A percentile compares a stretch with the other conserved stretches of the same genome.
Conservation (phyloP, 768 basidiomycete species). For the Trametes coccinea region DNA sequence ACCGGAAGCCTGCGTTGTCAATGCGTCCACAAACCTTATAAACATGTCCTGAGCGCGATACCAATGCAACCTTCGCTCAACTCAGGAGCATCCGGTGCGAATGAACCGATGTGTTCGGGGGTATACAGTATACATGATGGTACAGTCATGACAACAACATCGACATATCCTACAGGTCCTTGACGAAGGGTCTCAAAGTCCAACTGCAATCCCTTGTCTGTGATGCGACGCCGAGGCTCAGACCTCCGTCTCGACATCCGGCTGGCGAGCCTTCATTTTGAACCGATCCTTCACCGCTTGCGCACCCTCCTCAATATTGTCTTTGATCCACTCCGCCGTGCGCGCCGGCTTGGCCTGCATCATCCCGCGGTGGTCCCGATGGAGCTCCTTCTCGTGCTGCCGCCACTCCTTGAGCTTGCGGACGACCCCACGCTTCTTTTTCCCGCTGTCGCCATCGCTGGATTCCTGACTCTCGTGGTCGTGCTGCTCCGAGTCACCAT, state of each 20-base stretch:
- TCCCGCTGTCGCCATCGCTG: constrained; percentile 33
- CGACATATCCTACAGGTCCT: no score
- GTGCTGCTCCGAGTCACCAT: not conserved
- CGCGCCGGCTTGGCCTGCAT: constrained; percentile 62
- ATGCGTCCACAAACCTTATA: no score
- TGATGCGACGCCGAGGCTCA: constrained; percentile 6
- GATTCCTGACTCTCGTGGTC: constrained; percentile 30
- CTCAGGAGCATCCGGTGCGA: no score
- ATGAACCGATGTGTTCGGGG: no score
- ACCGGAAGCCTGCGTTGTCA: no score
- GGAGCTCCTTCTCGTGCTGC: constrained; percentile 45
- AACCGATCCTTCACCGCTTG: constrained; percentile 39
- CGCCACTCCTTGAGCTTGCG: constrained; percentile 44
- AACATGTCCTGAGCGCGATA: no score
- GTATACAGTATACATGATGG: no score
- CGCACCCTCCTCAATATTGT: constrained; percentile 47
- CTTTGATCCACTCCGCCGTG: constrained; percentile 57
- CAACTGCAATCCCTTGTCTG: no score
- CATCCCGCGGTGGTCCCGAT: constrained; percentile 58
- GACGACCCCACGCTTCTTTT: constrained; percentile 28
- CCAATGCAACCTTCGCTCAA: no score
- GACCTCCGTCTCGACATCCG: constrained; percentile 35
- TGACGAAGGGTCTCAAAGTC: no score
- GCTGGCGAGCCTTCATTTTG: constrained; percentile 38
- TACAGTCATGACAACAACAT: no score